These are phyloP conservation scores for Solanum bulbocastanum DNA, from an alignment of 257 asterid species.

Conservation along the genomic window DNA sequence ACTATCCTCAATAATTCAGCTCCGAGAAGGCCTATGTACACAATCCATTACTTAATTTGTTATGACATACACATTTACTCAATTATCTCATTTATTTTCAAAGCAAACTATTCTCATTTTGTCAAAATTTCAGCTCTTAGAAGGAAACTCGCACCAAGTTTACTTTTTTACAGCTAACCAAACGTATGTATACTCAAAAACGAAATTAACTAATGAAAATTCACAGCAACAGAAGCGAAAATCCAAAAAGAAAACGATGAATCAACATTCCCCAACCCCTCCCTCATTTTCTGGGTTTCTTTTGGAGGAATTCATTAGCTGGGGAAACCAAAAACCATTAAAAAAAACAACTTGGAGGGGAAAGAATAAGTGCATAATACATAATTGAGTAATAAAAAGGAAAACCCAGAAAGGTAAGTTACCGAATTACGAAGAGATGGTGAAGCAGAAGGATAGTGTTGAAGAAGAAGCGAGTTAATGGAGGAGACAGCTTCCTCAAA, in stretches of 20 bases:
- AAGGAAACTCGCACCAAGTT: neutral
- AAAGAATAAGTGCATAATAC: neutral
- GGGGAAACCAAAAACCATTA: neutral
- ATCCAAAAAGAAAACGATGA: neutral
- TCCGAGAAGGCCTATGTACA: neutral
- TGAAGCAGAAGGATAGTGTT: conserved; percentile 65
- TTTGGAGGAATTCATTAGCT: neutral
- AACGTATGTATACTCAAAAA: neutral
- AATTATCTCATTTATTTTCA: neutral
- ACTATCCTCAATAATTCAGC: neutral
- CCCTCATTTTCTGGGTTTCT: neutral
- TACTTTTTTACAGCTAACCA: neutral
- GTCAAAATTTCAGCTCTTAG: neutral
- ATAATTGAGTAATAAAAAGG: neutral
- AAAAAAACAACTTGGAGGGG: neutral
- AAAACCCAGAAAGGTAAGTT: neutral
- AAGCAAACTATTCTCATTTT: neutral
- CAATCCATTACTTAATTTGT: neutral
- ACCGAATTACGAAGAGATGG: conserved; percentile 65
- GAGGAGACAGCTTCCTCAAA: conserved; percentile 73
- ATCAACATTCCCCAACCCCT: neutral
- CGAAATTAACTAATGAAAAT: neutral
- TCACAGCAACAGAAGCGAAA: neutral
- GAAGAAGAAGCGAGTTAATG: conserved; percentile 59
- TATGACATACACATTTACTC: neutral